Base-by-base conservation (phyloP, 257 asterid genomes). In the Catharanthus roseus region DNA sequence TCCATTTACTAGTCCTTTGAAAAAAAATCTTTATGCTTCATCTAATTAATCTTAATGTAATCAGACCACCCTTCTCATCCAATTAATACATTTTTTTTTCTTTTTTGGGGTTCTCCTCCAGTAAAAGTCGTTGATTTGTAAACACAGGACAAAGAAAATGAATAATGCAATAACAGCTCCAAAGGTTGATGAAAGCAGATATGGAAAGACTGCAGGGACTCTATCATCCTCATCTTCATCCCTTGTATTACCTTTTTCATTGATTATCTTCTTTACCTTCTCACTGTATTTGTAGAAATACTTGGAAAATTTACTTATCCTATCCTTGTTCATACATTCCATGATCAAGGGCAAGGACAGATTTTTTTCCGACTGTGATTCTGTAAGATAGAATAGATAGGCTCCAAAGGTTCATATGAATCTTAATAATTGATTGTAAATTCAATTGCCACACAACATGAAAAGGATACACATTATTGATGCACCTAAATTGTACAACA, bases 61-160 rank as follows among this genome's bases (percentile, higher is more conserved):
- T n/a, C n/a, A n/a, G n/a, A n/a, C n/a, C n/a, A n/a, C n/a, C n/a
- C n/a, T n/a, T n/a, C n/a, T n/a, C n/a, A n/a, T n/a, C n/a, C n/a
- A 42, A 55, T 70, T 54, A 55, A 55, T 41, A 70, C 74, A 13
- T 53, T 42, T 33, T 36, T 21, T 33, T 31, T 54, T 23, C 1
- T 38, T 28, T 38, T 50, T 50, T 45, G 49, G 42, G 57, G 12
- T 28, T 58, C 13, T 31, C 28, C 53, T 58, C n/a, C 60, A 29
- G 68, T 65, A 54, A 54, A 65, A 74, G 68, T 69, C 53, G 72
- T 36, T 71, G 70, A 56, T 57, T 75, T 74, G 67, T 18, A 70
- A 39, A 70, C 71, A 76, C 88, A 84, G 90, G 83, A 77, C 67
- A 74, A 78, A 54, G 77, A 74, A 65, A 66, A 68, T 77, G 54